Conservation (phyloP, 2,329 filamentous ascomycete species). For the Ascochyta lentis region DNA sequence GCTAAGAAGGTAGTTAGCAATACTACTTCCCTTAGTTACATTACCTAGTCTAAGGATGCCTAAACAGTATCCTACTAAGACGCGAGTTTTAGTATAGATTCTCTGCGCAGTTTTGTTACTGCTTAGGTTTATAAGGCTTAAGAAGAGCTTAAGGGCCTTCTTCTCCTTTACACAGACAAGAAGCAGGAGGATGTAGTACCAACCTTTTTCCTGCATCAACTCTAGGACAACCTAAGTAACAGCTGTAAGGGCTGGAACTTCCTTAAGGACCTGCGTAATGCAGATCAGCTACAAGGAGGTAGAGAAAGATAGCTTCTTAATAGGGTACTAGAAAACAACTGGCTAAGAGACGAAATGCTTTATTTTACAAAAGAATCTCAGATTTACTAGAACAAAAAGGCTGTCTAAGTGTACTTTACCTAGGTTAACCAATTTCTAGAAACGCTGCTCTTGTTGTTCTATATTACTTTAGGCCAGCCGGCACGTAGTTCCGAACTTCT, state of each 20-base stretch:
- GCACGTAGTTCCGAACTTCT: background rate
- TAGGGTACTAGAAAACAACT: background rate
- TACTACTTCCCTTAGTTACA: background rate
- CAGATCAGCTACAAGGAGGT: background rate
- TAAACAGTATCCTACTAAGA: background rate
- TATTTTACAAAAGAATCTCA: background rate
- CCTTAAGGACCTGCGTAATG: background rate
- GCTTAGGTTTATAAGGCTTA: background rate
- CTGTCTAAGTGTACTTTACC: background rate
- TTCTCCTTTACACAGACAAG: background rate
- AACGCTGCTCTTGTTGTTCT: background rate
- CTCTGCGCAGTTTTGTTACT: background rate
- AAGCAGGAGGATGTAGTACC: background rate
- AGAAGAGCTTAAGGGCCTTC: background rate
- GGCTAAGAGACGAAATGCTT: background rate
- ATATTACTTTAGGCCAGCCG: background rate
- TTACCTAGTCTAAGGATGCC: background rate
- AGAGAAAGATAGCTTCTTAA: background rate
- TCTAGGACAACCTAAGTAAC: background rate
- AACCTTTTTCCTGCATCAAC: background rate
- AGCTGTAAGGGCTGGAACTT: background rate
- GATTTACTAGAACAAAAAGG: background rate
- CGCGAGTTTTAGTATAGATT: background rate
- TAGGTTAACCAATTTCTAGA: background rate
- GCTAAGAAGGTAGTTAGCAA: background rate